phyloP scores from a whole-genome alignment of 768 basidiomycete genomes.

The Chiua virens region DNA sequence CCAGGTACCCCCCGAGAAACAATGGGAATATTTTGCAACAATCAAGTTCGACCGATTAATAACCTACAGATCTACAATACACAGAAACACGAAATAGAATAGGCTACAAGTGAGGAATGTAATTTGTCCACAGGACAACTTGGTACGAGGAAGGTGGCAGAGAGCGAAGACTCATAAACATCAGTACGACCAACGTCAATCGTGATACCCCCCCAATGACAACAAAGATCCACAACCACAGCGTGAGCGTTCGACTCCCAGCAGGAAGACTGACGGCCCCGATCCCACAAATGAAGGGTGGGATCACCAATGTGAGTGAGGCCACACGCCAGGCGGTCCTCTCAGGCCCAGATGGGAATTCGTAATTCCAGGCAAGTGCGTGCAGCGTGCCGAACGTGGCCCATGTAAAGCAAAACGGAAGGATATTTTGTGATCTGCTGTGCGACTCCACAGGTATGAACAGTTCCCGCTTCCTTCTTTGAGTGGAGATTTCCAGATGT shows the following conservation, averaged over 20 bases:
- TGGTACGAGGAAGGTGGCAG: neutral
- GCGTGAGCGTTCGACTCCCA: neutral
- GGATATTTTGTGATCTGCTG: neutral
- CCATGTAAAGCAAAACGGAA: neutral
- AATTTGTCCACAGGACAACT: neutral
- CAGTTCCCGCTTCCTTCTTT: neutral
- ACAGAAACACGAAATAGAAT: too few relatives aligned
- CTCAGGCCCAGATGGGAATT: neutral
- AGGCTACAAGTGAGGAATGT: neutral
- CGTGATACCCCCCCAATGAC: neutral
- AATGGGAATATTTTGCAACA: slow-evolving; percentile 52
- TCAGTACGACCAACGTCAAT: neutral
- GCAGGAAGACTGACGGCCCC: too few relatives aligned
- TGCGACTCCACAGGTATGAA: neutral
- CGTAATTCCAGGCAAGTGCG: neutral
- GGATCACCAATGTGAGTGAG: neutral
- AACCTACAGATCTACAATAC: too few relatives aligned
- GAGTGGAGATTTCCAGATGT: neutral
- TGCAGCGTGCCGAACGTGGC: neutral
- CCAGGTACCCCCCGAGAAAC: slow-evolving; percentile 49
- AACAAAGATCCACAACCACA: neutral
- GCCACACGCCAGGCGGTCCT: neutral
- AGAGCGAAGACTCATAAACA: slow-evolving; percentile 3
- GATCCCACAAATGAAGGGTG: neutral
- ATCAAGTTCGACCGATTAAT: slow-evolving; percentile 35